Base-by-base conservation (phyloP, 2,329 filamentous ascomycete genomes). In the Clarireedia hainanense region DNA sequence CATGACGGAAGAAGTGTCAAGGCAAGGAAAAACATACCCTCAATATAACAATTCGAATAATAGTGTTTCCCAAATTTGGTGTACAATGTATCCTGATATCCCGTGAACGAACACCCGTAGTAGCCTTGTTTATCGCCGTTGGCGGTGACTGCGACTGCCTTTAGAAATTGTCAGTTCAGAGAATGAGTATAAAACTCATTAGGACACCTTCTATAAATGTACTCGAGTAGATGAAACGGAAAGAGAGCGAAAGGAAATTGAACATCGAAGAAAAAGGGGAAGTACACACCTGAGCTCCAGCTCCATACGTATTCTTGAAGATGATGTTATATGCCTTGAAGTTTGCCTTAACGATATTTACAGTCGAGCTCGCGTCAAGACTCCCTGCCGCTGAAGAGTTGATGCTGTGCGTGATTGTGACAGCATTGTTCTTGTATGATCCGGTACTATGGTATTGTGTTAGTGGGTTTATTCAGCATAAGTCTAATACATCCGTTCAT, bases 81-180 rank as follows among this genome's bases (percentile, higher is more conserved):
- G 27, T 76, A 70, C 43, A 78, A 57, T 1, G 80, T 80, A 64
- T 83, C 80, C 64, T 84, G 79, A 61, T 73, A 77, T 9, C 79
- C 79, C 27, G 72, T 71, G 62, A 83, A 73, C 53, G 74, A 69
- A 58, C 75, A 78, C 24, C 69, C 79, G 59, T 82, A 82, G 69
- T 78, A 82, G 46, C 76, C 77, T 40, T 60, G 55, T 65, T 80
- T 75, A 55, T 75, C 71, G 53, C 68, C 71, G 27, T 74, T 70
- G 5, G 80, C 77, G 36, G 74, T 76, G n/a, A 83, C 56, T 1
- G 80, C 80, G 36, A 81, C 69, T 6, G 75, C 77, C 60, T 80
- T 34, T 20, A 3, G n/a, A n/a, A 17, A 5, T 1, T 6, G 9
- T 12, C 5, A 15, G 5, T 4, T 39, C n/a, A 27, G 48, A 14